Base-by-base conservation (phyloP, 2,329 filamentous ascomycete species). In the Aspergillus ochraceoroseus region DNA sequence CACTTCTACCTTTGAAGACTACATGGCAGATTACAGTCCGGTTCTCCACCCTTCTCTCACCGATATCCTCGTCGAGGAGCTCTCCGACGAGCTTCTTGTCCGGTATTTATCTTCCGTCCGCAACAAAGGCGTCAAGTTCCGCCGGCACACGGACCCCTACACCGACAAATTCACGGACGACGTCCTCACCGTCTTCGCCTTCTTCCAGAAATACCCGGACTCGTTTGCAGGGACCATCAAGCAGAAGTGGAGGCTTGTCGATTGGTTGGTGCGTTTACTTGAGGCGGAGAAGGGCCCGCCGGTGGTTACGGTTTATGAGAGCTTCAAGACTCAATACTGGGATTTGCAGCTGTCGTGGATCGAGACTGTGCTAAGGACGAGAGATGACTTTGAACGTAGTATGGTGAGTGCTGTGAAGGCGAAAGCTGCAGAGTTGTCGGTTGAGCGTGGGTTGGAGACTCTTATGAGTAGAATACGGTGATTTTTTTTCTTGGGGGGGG, bases 331-430 rank as follows among this genome's bases (percentile, higher is more conserved):
- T 26, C 75, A 79, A 31, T 95, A 95, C 65, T 95, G 90, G 86
- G 92, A 98, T 66, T 71, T 96, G 61, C 87, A 94, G 64, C 82
- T 96, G 44, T 83, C 82, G 31, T 98, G 92, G 92, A 88, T 98
- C 5, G 94, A 98, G 72, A 84, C 86, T 5, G 90, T 95, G 32
- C 62, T 98, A 49, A 77, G 89, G 52, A 75, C 81, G 1, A 75
- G 94, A 53, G 92, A 98, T 64, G 92, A 98, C 69, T 96, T 94
- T 67, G 92, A 96, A 65, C 75, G 90, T 52, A 77, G 79, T 45
- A 87, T 96, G 85, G 66, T 96, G 49, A 92, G 87, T 59, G 77
- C 80, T 12, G 83, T 96, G 33, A 96, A 96, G 73, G 80, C 81
- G 2, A 79, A 82, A 61, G 90, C 89, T n/a, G 89, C 87, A 5